Conservation (phyloP, 345 rosid species). For the Brassica rapa region DNA sequence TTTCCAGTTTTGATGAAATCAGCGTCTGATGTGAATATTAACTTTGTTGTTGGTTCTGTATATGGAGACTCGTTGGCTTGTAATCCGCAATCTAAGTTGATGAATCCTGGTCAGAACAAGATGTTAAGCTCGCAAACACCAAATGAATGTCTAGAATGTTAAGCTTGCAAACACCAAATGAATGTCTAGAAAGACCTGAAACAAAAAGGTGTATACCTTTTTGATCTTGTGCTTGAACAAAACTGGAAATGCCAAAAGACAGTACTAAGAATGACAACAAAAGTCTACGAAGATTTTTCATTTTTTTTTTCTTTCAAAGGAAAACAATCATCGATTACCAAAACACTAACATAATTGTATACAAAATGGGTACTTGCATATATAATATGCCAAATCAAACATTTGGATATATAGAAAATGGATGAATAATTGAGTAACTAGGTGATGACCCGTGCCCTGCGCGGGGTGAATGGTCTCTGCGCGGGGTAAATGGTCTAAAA, state of each 20-base stretch:
- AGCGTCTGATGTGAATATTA: constrained; percentile 29
- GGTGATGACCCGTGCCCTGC: background rate
- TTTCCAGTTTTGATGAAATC: constrained; percentile 29
- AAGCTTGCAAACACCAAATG: background rate
- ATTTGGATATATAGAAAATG: background rate
- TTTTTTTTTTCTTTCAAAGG: background rate
- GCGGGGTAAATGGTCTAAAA: too few relatives aligned
- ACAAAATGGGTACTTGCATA: background rate
- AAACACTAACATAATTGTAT: background rate
- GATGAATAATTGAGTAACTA: background rate
- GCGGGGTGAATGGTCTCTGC: too few relatives aligned
- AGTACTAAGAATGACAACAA: constrained; percentile 5
- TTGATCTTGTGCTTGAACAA: constrained; percentile 34
- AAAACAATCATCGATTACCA: background rate
- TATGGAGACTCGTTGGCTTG: constrained; percentile 32
- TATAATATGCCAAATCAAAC: constrained; percentile 14
- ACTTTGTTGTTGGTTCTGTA: constrained; percentile 32
- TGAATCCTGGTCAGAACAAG: constrained; percentile 26
- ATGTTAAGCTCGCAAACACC: too few relatives aligned
- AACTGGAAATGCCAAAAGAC: constrained; percentile 4
- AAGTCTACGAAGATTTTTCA: constrained; percentile 23
- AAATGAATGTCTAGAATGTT: background rate
- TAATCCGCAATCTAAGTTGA: constrained; percentile 36
- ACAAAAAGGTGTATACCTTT: constrained; percentile 22
- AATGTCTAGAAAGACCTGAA: background rate